Evolutionary conservation across 1,284 basidiomycete species (phyloP).

Genomic region (Papiliotrema flavescens): DNA sequence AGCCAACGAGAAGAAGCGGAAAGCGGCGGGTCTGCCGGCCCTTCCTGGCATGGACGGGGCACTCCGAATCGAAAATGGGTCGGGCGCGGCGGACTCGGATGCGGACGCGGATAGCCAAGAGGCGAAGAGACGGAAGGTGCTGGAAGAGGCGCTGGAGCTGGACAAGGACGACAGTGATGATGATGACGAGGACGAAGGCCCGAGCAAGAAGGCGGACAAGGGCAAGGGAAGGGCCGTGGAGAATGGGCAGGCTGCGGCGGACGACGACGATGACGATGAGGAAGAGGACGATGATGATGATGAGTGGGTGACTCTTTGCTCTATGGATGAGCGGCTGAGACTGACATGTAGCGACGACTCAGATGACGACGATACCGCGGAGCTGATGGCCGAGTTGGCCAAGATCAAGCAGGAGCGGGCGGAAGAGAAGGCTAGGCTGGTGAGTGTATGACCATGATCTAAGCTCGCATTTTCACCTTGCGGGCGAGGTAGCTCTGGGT

Average conservation of each 20-base stretch:
- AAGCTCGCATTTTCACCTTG: too few relatives aligned
- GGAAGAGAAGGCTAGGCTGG: slow-evolving; percentile 75
- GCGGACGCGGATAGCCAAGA: slow-evolving; percentile 62
- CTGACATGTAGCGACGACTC: slow-evolving; percentile 50
- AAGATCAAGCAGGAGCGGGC: slow-evolving; percentile 93
- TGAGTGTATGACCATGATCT: slow-evolving; percentile 30
- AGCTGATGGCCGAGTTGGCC: slow-evolving; percentile 84
- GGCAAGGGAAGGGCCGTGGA: slow-evolving; percentile 46
- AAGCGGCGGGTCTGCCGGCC: slow-evolving; percentile 64
- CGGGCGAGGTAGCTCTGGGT: too few relatives aligned
- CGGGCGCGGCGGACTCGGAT: slow-evolving; percentile 53
- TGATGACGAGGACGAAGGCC: slow-evolving; percentile 52
- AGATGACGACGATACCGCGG: slow-evolving; percentile 85
- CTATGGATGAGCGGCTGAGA: neutral
- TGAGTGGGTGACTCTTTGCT: slow-evolving; percentile 18
- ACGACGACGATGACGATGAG: slow-evolving; percentile 54
- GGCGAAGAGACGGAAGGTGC: slow-evolving; percentile 70
- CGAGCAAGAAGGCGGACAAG: slow-evolving; percentile 41
- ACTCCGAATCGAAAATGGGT: slow-evolving; percentile 25
- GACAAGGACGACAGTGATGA: slow-evolving; percentile 80
- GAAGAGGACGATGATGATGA: slow-evolving; percentile 41
- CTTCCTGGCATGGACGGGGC: slow-evolving; percentile 23
- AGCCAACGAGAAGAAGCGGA: slow-evolving; percentile 80
- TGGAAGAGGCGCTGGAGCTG: slow-evolving; percentile 76
- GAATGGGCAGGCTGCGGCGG: slow-evolving; percentile 36